These are phyloP conservation scores for Hortaea sp. DNA, from an alignment of 2,329 filamentous ascomycete genomes.

Conservation along the genomic window DNA sequence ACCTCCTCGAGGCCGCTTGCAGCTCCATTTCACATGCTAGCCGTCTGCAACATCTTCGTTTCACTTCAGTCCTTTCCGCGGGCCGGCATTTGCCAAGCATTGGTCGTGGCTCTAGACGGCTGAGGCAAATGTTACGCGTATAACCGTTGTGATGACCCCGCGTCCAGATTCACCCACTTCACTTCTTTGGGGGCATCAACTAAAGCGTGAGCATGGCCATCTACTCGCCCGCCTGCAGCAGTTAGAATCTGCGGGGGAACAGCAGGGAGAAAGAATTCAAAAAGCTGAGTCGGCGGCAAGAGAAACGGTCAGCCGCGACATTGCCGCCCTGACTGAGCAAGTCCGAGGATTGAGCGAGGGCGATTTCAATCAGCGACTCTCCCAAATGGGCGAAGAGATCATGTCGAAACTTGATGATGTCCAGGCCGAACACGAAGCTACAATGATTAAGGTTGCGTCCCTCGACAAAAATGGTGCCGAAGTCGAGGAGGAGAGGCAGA, in stretches of 20 bases:
- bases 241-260: slow-evolving; percentile 19
- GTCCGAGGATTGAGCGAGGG: slow-evolving; percentile 7
- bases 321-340: slow-evolving; percentile 9
- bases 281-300: slow-evolving; percentile 4
- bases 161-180: slow-evolving; percentile 7
- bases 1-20: background rate
- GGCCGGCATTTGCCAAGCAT: background rate
- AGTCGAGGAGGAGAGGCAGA: slow-evolving; percentile 8
- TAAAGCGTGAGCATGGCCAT: slow-evolving; percentile 28
- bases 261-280: slow-evolving; percentile 8
- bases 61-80: background rate
- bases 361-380: slow-evolving; percentile 1
- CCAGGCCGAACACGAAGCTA: slow-evolving; percentile 8
- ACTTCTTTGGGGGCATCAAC: slow-evolving; percentile 32
- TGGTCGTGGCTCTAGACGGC: background rate
- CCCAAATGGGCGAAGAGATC: slow-evolving; percentile 3
- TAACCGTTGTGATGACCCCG: background rate
- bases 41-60: background rate
- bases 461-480: slow-evolving; percentile 8
- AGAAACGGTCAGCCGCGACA: slow-evolving; percentile 2
- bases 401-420: slow-evolving; percentile 6
- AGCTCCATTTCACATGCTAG: background rate
- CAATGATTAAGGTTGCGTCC: slow-evolving; percentile 8
- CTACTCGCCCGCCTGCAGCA: slow-evolving; percentile 26
- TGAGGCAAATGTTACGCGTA: background rate